phyloP scores from a whole-genome alignment of 2,329 filamentous ascomycete species.

The Epichloe sibirici region DNA sequence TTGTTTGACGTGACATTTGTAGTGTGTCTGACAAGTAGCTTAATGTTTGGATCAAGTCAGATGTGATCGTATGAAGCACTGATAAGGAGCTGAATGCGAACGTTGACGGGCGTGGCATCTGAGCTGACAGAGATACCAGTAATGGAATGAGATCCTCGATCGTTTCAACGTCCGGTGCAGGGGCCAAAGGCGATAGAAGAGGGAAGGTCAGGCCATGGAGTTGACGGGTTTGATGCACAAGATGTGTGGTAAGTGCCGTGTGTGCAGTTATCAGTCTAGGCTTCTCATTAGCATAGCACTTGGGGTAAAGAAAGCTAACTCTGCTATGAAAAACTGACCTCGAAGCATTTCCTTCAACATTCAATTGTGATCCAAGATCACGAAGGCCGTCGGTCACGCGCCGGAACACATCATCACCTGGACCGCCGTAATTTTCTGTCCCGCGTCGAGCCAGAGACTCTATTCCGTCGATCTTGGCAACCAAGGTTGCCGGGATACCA shows the following conservation, averaged over 20 bases:
- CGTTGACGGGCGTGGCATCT: slow-evolving; percentile 54
- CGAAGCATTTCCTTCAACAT: slow-evolving; percentile 59
- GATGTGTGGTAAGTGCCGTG: slow-evolving; percentile 60
- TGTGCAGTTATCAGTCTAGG: slow-evolving; percentile 62
- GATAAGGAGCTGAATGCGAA: slow-evolving; percentile 53
- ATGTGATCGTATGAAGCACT: slow-evolving; percentile 56
- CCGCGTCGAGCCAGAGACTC: slow-evolving; percentile 57
- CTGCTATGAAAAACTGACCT: slow-evolving; percentile 34
- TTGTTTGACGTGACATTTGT: slow-evolving; percentile 87
- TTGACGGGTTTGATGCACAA: slow-evolving; percentile 62
- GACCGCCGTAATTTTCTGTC: slow-evolving; percentile 52
- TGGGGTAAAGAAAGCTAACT: not conserved
- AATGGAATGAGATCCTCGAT: slow-evolving; percentile 60
- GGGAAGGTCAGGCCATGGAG: slow-evolving; percentile 62
- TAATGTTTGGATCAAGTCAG: slow-evolving; percentile 65
- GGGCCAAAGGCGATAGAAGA: slow-evolving; percentile 55
- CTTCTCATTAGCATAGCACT: not conserved
- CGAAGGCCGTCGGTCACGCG: slow-evolving; percentile 57
- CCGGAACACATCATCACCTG: slow-evolving; percentile 53
- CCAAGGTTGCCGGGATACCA: slow-evolving; percentile 54
- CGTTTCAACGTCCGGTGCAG: slow-evolving; percentile 49
- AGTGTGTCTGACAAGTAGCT: slow-evolving; percentile 82
- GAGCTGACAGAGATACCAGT: slow-evolving; percentile 50
- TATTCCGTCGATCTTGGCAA: slow-evolving; percentile 59
- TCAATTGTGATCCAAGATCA: slow-evolving; percentile 61